A percentile compares a stretch with the other conserved stretches of the same genome.
Conservation (phyloP, 345 rosid species). For the Linum usitatissimum region DNA sequence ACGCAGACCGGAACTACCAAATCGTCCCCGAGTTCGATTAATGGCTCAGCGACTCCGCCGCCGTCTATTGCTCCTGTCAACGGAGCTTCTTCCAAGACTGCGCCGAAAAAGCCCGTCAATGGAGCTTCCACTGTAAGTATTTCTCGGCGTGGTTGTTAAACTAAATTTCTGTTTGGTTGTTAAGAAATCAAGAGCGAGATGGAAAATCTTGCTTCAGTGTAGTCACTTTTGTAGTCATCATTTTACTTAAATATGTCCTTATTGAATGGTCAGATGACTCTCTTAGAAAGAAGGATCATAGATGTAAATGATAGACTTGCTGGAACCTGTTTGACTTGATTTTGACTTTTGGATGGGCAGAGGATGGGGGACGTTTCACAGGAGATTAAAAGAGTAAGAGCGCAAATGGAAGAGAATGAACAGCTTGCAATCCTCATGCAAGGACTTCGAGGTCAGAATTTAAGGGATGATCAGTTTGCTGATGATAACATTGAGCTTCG, state of each 20-base stretch:
- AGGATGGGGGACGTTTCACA: conserved; percentile 71
- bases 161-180: background rate
- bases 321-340: background rate
- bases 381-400: conserved; percentile 85
- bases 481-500: conserved; percentile 63
- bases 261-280: background rate
- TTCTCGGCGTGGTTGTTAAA: conserved; percentile 1
- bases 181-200: background rate
- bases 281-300: background rate
- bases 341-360: conserved; percentile 26
- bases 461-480: conserved; percentile 71
- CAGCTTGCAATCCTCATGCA: conserved; percentile 68
- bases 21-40: conserved; percentile 18
- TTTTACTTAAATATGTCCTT: no score
- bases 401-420: conserved; percentile 93
- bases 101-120: conserved; percentile 34
- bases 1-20: conserved; percentile 26
- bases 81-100: conserved; percentile 13
- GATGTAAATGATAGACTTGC: background rate
- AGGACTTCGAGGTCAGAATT: conserved; percentile 87
- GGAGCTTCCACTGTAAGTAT: conserved; percentile 48
- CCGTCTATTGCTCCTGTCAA: conserved; percentile 10
- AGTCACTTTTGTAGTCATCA: no score
- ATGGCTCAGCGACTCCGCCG: conserved; percentile 32
- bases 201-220: background rate